Conservation (phyloP, 176 grass and related monocot species). For the Bolboschoenus planiculmis region DNA sequence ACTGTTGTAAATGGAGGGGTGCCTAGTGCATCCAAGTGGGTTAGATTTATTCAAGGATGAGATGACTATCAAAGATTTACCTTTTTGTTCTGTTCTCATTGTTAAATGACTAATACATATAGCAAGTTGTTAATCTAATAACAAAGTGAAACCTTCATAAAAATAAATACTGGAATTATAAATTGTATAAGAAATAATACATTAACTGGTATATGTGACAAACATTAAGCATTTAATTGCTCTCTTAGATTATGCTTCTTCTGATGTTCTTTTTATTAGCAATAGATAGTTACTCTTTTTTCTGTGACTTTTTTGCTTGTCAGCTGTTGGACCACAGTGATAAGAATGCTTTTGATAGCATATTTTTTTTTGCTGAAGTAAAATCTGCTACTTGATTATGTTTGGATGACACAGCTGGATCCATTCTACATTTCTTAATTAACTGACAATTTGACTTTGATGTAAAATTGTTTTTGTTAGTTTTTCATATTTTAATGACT, state of each 20-base stretch:
- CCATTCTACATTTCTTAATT: background rate
- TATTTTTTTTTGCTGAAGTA: background rate
- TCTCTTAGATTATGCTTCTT: background rate
- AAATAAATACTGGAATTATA: background rate
- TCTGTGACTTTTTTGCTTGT: background rate
- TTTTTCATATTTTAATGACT: too few species aligned
- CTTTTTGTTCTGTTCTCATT: conserved; percentile 10
- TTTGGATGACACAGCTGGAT: background rate
- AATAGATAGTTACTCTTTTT: background rate
- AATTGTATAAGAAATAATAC: background rate
- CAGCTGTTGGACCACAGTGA: background rate
- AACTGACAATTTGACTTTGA: background rate
- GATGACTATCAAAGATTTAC: background rate
- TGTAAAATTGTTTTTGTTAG: background rate
- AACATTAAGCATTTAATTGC: background rate
- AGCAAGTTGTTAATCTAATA: background rate
- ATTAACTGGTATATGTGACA: background rate
- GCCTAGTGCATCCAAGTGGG: conserved; percentile 36
- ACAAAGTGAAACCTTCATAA: background rate
- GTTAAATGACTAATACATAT: background rate
- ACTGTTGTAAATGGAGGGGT: conserved; percentile 36
- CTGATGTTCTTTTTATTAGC: background rate
- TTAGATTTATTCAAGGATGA: conserved; percentile 32
- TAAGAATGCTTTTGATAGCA: background rate
- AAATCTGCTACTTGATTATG: background rate